Conservation (phyloP, 805 yeast genomes). For the Sugiyamaella mastotermitis region DNA sequence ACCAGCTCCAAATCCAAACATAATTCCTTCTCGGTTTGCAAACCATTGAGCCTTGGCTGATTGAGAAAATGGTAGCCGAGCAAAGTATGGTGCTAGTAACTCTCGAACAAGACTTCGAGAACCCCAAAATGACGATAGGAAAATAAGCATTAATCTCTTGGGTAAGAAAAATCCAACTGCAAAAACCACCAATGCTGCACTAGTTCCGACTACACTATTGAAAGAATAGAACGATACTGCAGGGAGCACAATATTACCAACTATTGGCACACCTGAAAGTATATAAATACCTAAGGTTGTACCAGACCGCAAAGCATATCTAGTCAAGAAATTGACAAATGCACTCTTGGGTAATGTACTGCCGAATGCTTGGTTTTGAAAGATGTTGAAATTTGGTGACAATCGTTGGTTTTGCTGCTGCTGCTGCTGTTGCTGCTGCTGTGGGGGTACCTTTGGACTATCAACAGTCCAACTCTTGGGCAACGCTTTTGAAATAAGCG, state of each 20-base stretch:
- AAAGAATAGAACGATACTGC: constrained; percentile 39
- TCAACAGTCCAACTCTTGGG: constrained; percentile 1
- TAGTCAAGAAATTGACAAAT: constrained; percentile 9
- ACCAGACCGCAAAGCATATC: constrained; percentile 20
- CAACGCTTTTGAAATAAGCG: background rate
- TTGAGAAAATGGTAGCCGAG: constrained; percentile 37
- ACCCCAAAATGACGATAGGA: constrained; percentile 43
- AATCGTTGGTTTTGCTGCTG: background rate
- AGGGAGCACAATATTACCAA: constrained; percentile 40
- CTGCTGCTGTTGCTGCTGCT: background rate
- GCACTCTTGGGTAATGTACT: background rate
- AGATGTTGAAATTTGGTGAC: background rate
- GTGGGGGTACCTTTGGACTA: background rate
- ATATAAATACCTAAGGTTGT: constrained; percentile 31
- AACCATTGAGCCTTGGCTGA: constrained; percentile 45
- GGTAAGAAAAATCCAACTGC: constrained; percentile 34
- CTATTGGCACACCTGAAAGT: constrained; percentile 36
- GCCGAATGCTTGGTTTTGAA: background rate
- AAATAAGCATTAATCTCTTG: constrained; percentile 29
- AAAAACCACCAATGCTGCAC: constrained; percentile 37
- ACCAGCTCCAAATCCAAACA: constrained; percentile 50
- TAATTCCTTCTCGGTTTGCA: constrained; percentile 46
- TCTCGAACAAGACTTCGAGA: constrained; percentile 40
- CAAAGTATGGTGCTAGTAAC: constrained; percentile 46
- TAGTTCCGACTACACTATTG: constrained; percentile 40